Percentiles rank a stretch among this genome's conserved stretches.
phyloP scores from a whole-genome alignment of 305 asterid species.

The Rubia balearica region DNA sequence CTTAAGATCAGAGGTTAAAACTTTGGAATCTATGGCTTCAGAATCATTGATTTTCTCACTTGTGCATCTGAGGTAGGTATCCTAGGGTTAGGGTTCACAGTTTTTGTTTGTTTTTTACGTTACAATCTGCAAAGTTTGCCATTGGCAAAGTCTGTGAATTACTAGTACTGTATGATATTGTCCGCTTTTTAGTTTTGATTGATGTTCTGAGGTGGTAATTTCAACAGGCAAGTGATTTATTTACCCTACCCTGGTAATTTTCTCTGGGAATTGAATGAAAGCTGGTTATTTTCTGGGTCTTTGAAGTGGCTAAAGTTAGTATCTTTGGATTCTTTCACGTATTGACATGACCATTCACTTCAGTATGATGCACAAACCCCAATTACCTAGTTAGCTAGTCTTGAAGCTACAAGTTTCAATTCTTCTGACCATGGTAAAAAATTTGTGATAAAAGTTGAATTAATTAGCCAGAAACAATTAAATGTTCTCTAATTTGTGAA shows the following conservation, averaged over 20 bases:
- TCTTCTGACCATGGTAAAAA: too few species aligned
- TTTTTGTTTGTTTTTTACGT: conserved; percentile 15
- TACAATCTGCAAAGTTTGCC: too few species aligned
- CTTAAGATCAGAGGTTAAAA: neutral
- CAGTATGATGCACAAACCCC: neutral
- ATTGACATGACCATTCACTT: neutral
- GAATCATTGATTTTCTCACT: neutral
- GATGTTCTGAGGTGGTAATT: neutral
- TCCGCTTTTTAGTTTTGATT: neutral
- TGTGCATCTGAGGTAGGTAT: neutral
- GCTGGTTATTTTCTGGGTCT: neutral
- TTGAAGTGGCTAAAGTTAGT: neutral
- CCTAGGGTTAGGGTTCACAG: conserved; percentile 45
- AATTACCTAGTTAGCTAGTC: conserved; percentile 1
- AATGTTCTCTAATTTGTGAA: neutral
- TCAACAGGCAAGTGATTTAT: too few species aligned
- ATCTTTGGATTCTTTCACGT: neutral
- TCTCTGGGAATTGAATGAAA: neutral
- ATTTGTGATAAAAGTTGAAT: neutral
- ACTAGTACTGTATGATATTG: too few species aligned
- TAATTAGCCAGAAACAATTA: neutral
- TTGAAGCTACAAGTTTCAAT: neutral
- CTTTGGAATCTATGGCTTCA: neutral
- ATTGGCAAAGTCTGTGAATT: too few species aligned
- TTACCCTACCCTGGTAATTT: too few species aligned